Base-by-base conservation (phyloP, 306 rosid genomes). In the Mucuna pruriens region DNA sequence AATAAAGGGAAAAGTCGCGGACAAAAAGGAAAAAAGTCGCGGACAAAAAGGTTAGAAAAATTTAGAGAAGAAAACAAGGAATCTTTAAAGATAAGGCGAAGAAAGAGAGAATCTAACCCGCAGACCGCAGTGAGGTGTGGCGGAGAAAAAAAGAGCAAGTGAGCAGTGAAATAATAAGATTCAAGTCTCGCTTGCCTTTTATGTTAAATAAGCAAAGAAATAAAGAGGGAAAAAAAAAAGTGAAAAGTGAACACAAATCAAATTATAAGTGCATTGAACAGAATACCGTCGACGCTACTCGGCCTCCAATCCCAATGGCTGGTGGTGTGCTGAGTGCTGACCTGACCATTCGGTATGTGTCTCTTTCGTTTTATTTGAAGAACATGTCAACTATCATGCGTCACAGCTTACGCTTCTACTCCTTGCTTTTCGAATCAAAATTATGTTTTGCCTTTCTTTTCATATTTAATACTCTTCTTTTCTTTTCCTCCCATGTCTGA, bases 341-440 rank as follows among this genome's bases (percentile, higher is more conserved):
- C 9, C 58, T 19, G 26, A 64, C 71, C 11, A 8, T n/a, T 0
- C 5, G 45, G 25, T n/a, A 1, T 33, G 3, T 33, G 48, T 65
- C 31, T 2, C 72, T 65, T 17, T 38, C 49, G 15, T 4, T 17
- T 1, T 2, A n/a, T 38, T 38, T 38, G 3, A 64, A 34, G 5
- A 34, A 33, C 51, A 55, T 55, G 54, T 38, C n/a, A 23, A 57
- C 54, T 13, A 0, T 75, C 22, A 40, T 75, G 6, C 70, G 79
- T 58, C 70, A 75, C 4, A 40, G 79, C 79, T 75, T 75, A 75
- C 79, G 79, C 20, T 8, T 58, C 17, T 6, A 10, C 0, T 7
- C 0, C 0, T 19, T 2, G 6, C 33, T 39, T n/a, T 34, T 6
- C 2, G 4, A 1, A 3, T 3, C 7, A 1, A 5, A 12, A 9